Evolutionary conservation across 768 basidiomycete species (phyloP).

Genomic region (Phylloporus scabripes): DNA sequence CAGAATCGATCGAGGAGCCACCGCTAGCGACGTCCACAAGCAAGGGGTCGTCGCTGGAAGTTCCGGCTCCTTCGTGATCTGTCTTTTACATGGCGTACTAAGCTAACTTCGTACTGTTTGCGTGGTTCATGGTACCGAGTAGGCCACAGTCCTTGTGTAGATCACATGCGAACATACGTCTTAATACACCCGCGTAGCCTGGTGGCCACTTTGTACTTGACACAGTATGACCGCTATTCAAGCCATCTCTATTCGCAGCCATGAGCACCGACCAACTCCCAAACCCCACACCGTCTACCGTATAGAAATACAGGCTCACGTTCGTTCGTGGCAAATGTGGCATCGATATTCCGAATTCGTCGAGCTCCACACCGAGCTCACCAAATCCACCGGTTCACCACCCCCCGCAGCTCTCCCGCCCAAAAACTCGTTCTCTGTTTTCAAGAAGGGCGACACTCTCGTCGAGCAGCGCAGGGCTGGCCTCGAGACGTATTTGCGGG

Average conservation of each 20-base stretch:
- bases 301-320: constrained; percentile 81
- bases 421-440: constrained; percentile 72
- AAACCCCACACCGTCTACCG: constrained; percentile 79
- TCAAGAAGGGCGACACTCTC: constrained; percentile 47
- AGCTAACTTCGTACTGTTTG: constrained; percentile 1
- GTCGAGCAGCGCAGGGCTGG: constrained; percentile 73
- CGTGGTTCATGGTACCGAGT: not conserved
- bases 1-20: constrained; percentile 33
- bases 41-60: constrained; percentile 16
- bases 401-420: constrained; percentile 80
- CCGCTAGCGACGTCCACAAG: constrained; percentile 3
- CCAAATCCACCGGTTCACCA: constrained; percentile 68
- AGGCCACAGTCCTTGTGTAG: constrained; percentile 8
- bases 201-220: constrained; percentile 3
- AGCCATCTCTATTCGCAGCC: constrained; percentile 61
- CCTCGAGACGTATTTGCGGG: constrained; percentile 80
- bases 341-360: constrained; percentile 93
- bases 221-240: constrained; percentile 65
- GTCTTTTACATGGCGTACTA: not conserved
- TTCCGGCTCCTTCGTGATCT: constrained; percentile 10
- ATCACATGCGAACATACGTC: constrained; percentile 12
- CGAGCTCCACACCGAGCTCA: constrained; percentile 77
- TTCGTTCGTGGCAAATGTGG: constrained; percentile 92
- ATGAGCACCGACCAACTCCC: constrained; percentile 63
- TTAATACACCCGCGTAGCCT: not conserved